Base-by-base conservation (phyloP, 352 stramenopile genomes). In the Globisporangium viniferum region DNA sequence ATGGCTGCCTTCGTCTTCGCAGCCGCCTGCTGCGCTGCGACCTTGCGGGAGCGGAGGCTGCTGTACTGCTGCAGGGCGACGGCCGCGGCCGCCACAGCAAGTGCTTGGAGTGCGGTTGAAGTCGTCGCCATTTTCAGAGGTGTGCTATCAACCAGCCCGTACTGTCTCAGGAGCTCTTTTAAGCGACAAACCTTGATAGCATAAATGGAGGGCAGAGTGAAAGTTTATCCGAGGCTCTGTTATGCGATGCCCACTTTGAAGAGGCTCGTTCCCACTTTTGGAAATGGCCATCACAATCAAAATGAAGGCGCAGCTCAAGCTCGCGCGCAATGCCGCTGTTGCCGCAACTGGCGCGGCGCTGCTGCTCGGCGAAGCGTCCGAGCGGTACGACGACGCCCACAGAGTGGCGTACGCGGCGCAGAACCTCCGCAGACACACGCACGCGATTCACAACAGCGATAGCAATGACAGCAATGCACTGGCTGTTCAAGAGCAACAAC, bases 51-150 rank as follows among this genome's bases (percentile, higher is more conserved):
- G 5, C 71, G 69, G 0, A 68, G 64, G 33, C 66, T 68, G 4
- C 66, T 72, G 57, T 78, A 79, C 60, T 89, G 80, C 70, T 89
- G 82, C 65, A 91, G 63, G 22, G 65, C 68, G 18, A 88, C 55
- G 6, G 73, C 70, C 3, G 64, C 77, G 10, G 64, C 69, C 33
- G 78, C 41, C 29, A 75, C 69, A 35, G 62, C 75, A 20, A 86
- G 41, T 54, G 66, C 75, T 35, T 73, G 75, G 33, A 66, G 49
- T 6, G 48, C 59, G 3, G 10, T 44, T 29, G 31, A 29, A 15
- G 64, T 27, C 7, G 64, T 44, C 39, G 39, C 33, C 27, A 22
- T 69, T 3, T 10, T 44, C 22, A 35, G 10, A 33, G 5, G n/a
- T 54, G n/a, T n/a, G n/a, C n/a, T n/a, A n/a, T n/a, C n/a, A n/a